Base-by-base conservation (phyloP, 768 basidiomycete genomes). In the Tylopilus sp. region DNA sequence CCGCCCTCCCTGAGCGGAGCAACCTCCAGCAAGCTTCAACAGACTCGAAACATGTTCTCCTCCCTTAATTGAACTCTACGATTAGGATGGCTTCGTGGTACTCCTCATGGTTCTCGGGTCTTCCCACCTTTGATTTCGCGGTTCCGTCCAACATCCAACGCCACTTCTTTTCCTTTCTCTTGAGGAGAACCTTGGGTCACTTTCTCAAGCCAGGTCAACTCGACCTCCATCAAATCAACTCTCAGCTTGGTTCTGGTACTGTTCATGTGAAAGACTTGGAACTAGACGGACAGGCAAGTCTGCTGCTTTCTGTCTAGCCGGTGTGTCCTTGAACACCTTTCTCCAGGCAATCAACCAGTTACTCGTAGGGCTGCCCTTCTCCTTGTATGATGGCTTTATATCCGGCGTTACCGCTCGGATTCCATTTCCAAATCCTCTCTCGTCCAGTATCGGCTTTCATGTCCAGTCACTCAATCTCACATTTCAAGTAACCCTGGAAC, bases 181-280 rank as follows among this genome's bases (percentile, higher is more conserved):
- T 98, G 55, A 88, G 84, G 76, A 85, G 83, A 61, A 78, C 82
- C 8, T 73, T 98, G 0, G 95, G 95, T 11, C 88, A 87, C 64
- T 78, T 97, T 53, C 78, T 98, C 48, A 88, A 86, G 66, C 90
- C 89, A 10, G 94, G 91, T 15, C 93, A 94, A 61, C 80, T 97
- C 51, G 90, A 97, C 71, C 75, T 81, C 46, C 79, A 85, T 49
- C 85, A 91, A 70, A 86, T 97, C 60, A 91, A 95, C 60, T 88
- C 91, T 25, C 91, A 95, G 70, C 86, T 98, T 61, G 88, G 91
- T n/a, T 87, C 86, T 38, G 95, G 95, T 17, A 86, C 80, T 65
- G 83, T 97, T 4, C 89, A 93, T 69, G 79, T 98, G 33, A 85
- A 85, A 56, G 84, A 92, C 61, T 73, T 97, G 49, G 82, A 93